A percentile compares a stretch with the other conserved stretches of the same genome.
Conservation (phyloP, 2,329 filamentous ascomycete species). For the Colletotrichum limetticola region DNA sequence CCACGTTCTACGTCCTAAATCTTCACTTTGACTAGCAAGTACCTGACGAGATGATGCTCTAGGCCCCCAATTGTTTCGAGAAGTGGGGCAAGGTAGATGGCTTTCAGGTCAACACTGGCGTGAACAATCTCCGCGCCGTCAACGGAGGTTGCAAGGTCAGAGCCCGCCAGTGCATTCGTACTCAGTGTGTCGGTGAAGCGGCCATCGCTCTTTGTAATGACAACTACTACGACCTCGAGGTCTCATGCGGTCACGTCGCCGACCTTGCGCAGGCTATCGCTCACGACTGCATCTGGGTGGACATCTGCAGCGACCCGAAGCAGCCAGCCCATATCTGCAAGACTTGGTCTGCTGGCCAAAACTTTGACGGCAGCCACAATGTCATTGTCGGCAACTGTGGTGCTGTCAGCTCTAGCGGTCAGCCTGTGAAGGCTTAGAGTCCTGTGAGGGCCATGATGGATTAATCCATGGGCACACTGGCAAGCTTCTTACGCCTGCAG, state of each 20-base stretch:
- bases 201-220: constrained; percentile 9
- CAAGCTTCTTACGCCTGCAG: no score
- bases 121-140: not conserved
- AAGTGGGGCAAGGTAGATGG: constrained; percentile 1
- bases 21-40: not conserved
- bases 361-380: not conserved
- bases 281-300: not conserved
- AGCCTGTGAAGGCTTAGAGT: constrained; percentile 13
- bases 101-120: not conserved
- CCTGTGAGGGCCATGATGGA: no score
- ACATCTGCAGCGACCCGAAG: not conserved
- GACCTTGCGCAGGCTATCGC: not conserved
- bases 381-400: not conserved
- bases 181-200: not conserved
- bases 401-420: not conserved
- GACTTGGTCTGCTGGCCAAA: not conserved
- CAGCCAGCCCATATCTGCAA: not conserved
- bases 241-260: constrained; percentile 3
- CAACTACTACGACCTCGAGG: constrained; percentile 8
- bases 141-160: constrained; percentile 6
- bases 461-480: no score
- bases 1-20: not conserved
- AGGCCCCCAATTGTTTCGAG: not conserved
- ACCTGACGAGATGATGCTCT: not conserved
- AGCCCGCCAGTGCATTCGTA: constrained; percentile 4